Conservation (phyloP, 225 moss, liverwort and hornwort genomes). For the Straminergon stramineum region DNA sequence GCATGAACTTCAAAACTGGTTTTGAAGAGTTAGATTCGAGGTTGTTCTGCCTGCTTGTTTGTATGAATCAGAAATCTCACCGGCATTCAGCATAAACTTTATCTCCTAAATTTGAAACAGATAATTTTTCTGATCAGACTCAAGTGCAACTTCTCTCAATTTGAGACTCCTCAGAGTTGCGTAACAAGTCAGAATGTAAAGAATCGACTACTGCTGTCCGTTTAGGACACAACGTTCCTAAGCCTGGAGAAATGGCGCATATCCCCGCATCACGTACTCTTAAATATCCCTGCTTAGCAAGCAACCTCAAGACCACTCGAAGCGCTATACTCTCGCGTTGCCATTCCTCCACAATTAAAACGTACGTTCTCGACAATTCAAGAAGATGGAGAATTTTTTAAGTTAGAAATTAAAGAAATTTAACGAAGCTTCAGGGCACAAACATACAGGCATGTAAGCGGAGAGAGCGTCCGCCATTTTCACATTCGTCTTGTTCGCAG, state of each 20-base stretch:
- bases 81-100: too few relatives aligned
- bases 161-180: not conserved
- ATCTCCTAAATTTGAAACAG: not conserved
- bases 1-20: not conserved
- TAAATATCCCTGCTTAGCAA: not conserved
- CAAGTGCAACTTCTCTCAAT: not conserved
- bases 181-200: too few relatives aligned
- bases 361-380: not conserved
- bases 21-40: not conserved
- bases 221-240: not conserved
- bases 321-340: not conserved
- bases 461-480: conserved; percentile 43
- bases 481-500: conserved; percentile 28
- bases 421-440: not conserved
- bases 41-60: not conserved
- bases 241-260: not conserved
- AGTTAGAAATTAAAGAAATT: too few relatives aligned
- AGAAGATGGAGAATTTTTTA: not conserved
- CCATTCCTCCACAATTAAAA: not conserved
- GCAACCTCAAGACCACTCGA: not conserved
- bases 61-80: too few relatives aligned
- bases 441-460: conserved; percentile 10
- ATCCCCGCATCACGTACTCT: not conserved
- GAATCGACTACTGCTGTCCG: not conserved
- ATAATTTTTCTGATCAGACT: not conserved